Evolutionary conservation across 306 rosid species (phyloP).

Genomic region (Mucuna pruriens): DNA sequence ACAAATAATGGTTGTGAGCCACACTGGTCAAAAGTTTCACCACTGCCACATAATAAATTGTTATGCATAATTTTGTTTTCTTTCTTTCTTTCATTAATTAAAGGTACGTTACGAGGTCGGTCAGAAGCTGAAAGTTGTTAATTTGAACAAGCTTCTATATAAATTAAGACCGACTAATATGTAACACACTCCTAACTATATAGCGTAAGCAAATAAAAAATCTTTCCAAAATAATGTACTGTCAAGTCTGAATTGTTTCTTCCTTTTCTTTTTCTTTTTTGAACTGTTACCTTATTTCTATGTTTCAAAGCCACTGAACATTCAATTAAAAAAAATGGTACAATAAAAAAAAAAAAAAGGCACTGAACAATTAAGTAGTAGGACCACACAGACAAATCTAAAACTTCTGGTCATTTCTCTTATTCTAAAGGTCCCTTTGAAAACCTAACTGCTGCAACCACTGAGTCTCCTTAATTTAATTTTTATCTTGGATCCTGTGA

Average conservation of each 20-base stretch:
- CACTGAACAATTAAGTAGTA: not conserved
- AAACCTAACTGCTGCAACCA: conserved; percentile 51
- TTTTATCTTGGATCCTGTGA: conserved; percentile 68
- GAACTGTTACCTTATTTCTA: conserved; percentile 8
- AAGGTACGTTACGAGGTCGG: not conserved
- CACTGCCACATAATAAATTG: conserved; percentile 7
- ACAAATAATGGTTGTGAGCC: not conserved
- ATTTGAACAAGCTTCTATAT: not conserved
- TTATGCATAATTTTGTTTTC: not conserved
- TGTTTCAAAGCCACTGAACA: not conserved
- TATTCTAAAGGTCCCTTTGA: conserved; percentile 34
- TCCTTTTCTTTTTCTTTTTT: no score
- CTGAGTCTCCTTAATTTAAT: conserved; percentile 41
- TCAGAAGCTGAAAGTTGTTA: not conserved
- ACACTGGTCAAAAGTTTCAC: not conserved
- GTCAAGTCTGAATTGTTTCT: not conserved
- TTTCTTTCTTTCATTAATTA: not conserved
- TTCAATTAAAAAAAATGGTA: no score
- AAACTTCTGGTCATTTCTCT: conserved; percentile 31
- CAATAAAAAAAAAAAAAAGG: no score
- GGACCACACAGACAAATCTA: conserved; percentile 37
- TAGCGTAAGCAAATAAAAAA: not conserved
- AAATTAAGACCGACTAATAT: not conserved
- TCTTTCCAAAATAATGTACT: not conserved
- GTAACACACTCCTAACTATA: not conserved